Evolutionary conservation across 176 grass and related monocot species (phyloP).

Genomic region (Lolium multiflorum): DNA sequence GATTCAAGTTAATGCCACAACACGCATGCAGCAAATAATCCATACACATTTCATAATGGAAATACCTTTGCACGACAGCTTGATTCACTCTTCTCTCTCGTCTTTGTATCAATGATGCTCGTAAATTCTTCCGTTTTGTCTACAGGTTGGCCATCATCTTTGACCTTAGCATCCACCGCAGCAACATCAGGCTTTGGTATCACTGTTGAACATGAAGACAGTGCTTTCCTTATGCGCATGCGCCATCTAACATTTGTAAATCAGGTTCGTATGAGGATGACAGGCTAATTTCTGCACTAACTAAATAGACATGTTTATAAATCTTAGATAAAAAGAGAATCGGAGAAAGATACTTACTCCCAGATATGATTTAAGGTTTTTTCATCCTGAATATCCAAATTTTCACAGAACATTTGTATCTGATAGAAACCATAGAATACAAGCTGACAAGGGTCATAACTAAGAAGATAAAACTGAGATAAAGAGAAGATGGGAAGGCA

Average conservation of each 20-base stretch:
- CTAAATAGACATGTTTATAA: constrained; percentile 16
- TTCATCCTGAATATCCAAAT: constrained; percentile 81
- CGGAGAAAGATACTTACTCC: constrained; percentile 52
- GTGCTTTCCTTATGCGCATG: constrained; percentile 60
- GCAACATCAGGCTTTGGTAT: constrained; percentile 49
- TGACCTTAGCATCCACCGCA: constrained; percentile 30
- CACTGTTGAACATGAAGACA: constrained; percentile 44
- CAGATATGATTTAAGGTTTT: constrained; percentile 89
- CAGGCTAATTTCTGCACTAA: not conserved
- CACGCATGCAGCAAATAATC: constrained; percentile 4
- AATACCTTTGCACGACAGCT: constrained; percentile 67
- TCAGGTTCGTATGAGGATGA: constrained; percentile 12
- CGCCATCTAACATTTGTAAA: constrained; percentile 65
- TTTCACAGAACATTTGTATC: constrained; percentile 75
- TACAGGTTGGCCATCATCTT: constrained; percentile 70
- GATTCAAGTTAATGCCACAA: constrained; percentile 22
- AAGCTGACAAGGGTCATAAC: constrained; percentile 4
- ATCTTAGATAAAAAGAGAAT: not conserved
- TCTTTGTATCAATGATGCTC: constrained; percentile 74
- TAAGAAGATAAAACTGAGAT: constrained; percentile 33
- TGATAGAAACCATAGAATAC: constrained; percentile 43
- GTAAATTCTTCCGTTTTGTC: constrained; percentile 87
- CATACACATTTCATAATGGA: not conserved
- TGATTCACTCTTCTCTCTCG: constrained; percentile 60
- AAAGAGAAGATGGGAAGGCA: constrained; percentile 18